Base-by-base conservation (phyloP, 2,329 filamentous ascomycete species). In the Pyrenophora tritici-repentis region DNA sequence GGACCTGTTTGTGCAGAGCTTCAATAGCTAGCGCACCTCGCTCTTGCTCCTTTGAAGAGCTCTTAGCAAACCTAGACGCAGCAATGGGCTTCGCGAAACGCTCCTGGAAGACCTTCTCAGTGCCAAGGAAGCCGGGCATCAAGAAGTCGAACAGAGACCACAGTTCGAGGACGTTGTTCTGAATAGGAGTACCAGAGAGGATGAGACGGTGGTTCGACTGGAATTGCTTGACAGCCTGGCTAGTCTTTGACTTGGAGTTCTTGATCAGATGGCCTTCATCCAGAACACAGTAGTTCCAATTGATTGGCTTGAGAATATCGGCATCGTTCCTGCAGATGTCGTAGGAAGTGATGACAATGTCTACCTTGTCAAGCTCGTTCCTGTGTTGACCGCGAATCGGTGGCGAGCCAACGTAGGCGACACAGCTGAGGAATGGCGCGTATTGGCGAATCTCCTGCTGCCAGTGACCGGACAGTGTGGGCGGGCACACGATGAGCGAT, bases 141-240 rank as follows among this genome's bases (percentile, higher is more conserved):
- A 99, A 80, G 77, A 99, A 99, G 75, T 99, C 94, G 70, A 99
- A 99, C 4, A 99, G 81, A 0, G 93, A 97, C 93, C 93, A 99
- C 3, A 99, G 80, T 71, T 99, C 93, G 41, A 99, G 77, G 2
- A 99, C 93, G 61, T 97, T 97, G 74, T 97, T 97, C 73, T 97
- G 93, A 59, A 97, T 97, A 0, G 94, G 94, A 1, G 94, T 99
- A 34, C 94, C 94, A 0, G 94, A 99, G 4, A 99, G 83, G 61
- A 99, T 99, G 41, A 99, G 82, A 16, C 94, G 89, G 70, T 99
- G 95, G 64, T 99, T 97, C 71, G 91, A 96, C 6, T 85, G 77
- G 29, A 99, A 81, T 51, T 85, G 85, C 79, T 99, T 99, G 60
- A 97, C 93, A 0, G 94, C 92, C 54, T 92, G 83, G 0, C 90